These are phyloP conservation scores for Oldenlandia corymbosa DNA, from an alignment of 257 asterid species.

Conservation along the genomic window DNA sequence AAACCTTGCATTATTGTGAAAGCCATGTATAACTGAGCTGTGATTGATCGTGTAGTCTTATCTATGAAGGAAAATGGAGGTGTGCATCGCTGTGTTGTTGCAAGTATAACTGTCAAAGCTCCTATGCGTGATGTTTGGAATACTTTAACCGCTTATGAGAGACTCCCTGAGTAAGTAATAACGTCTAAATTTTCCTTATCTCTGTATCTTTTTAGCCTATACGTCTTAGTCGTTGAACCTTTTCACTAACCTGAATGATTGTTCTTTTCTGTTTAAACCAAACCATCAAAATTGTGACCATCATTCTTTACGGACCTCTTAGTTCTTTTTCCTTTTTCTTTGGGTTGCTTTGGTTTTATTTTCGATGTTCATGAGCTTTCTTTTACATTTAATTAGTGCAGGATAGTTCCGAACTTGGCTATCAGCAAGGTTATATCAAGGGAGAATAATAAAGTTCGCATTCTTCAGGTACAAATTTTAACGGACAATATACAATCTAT, in stretches of 20 bases:
- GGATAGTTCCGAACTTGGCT: constrained; percentile 94
- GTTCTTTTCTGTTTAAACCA: neutral
- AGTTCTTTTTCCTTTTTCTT: neutral
- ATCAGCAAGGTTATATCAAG: constrained; percentile 89
- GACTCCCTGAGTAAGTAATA: constrained; percentile 76
- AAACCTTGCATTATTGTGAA: constrained; percentile 11
- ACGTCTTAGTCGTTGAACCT: neutral
- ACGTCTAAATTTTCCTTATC: neutral
- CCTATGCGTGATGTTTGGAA: constrained; percentile 86
- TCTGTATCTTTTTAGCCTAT: neutral
- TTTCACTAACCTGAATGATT: constrained; percentile 2
- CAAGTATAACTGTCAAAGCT: constrained; percentile 90
- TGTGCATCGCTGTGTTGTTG: constrained; percentile 88
- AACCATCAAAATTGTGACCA: neutral
- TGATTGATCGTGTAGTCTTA: constrained; percentile 27
- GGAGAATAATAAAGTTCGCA: constrained; percentile 85
- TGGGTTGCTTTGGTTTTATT: too few species aligned
- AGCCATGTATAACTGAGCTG: constrained; percentile 14
- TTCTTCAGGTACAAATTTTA: constrained; percentile 63
- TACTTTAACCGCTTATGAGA: constrained; percentile 81
- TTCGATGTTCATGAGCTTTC: neutral
- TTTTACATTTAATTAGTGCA: constrained; percentile 37
- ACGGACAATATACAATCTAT: neutral
- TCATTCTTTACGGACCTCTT: too few species aligned
- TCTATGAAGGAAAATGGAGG: constrained; percentile 90